Evolutionary conservation across 306 rosid genomes (phyloP).

Genomic region (Canavalia gladiata): DNA sequence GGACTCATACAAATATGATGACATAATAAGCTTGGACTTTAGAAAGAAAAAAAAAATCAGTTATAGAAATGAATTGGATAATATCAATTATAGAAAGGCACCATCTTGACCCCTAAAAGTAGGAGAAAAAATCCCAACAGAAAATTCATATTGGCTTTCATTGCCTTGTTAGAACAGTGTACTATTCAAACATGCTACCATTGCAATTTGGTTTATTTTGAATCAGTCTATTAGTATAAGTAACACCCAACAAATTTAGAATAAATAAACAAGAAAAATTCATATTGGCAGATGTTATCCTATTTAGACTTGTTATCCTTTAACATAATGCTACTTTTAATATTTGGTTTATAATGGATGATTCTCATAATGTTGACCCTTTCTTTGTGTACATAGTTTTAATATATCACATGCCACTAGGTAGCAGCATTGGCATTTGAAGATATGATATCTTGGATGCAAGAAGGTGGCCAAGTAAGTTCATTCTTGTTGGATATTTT

Average conservation of each 20-base stretch:
- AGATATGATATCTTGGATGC: slow-evolving; percentile 99
- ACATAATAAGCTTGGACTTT: slow-evolving; percentile 15
- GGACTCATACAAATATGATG: background rate
- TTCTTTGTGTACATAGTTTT: slow-evolving; percentile 88
- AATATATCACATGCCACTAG: slow-evolving; percentile 97
- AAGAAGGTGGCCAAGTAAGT: slow-evolving; percentile 99
- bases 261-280: slow-evolving; percentile 26
- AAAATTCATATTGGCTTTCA: background rate
- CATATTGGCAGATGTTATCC: background rate
- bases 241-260: slow-evolving; percentile 32
- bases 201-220: slow-evolving; percentile 32
- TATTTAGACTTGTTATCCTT: slow-evolving; percentile 23
- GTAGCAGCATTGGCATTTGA: slow-evolving; percentile 99
- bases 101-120: slow-evolving; percentile 7
- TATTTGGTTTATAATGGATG: slow-evolving; percentile 42
- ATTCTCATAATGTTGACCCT: slow-evolving; percentile 61
- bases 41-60: background rate
- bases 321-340: slow-evolving; percentile 30
- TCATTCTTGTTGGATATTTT: slow-evolving; percentile 43
- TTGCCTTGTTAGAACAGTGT: slow-evolving; percentile 10
- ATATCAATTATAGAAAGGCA: slow-evolving; percentile 5
- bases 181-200: background rate
- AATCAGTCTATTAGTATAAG: slow-evolving; percentile 26
- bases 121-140: background rate
- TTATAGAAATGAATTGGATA: slow-evolving; percentile 37